Evolutionary conservation across 441 rosid species (phyloP), one percentile per base, ranked within the genome.

Genomic region (Corymbia citriodora): DNA sequence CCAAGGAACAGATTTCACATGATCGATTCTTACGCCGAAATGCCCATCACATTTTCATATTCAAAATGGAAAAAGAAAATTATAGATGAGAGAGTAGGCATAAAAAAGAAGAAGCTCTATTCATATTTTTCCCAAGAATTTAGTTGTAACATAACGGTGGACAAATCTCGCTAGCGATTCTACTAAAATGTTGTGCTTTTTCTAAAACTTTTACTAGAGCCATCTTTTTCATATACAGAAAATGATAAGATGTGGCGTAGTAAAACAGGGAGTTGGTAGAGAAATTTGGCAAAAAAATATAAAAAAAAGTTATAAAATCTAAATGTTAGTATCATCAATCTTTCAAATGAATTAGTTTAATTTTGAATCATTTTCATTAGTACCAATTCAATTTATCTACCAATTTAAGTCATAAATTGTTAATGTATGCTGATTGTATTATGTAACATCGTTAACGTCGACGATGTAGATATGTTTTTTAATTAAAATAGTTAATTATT

Each of bases 391-490:
- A 40, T 40, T 40, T 40, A 40, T 40, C 6, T 40, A 40, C 6
- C 45, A 40, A 40, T 40, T 40, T 40, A 40, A 40, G 45, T 40
- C 45, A 40, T 40, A 40, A 40, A 40, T 40, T 40, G 45, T 40
- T 40, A 40, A 40, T 6, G 45, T 40, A 40, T 40, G 5, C 45
- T 5, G 45, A 6, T 40, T 4, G 45, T 40, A 40, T 4, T 40
- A 5, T 6, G 6, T 40, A 40, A 5, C 1, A 40, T 5, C 45
- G 5, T 6, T 40, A 40, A 1, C 1, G 45, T 40, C 45, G 45
- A 40, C 45, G 45, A 40, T 5, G 6, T 40, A 5, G 45, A 40
- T 40, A 40, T 40, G 33, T 5, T 40, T 40, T 40, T 40, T 74
- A 10, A 74, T 40, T 6, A 11, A 72, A 74, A 74, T 40, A 21